phyloP scores from a whole-genome alignment of 2,329 filamentous ascomycete species.

The Bipolaris cookei region DNA sequence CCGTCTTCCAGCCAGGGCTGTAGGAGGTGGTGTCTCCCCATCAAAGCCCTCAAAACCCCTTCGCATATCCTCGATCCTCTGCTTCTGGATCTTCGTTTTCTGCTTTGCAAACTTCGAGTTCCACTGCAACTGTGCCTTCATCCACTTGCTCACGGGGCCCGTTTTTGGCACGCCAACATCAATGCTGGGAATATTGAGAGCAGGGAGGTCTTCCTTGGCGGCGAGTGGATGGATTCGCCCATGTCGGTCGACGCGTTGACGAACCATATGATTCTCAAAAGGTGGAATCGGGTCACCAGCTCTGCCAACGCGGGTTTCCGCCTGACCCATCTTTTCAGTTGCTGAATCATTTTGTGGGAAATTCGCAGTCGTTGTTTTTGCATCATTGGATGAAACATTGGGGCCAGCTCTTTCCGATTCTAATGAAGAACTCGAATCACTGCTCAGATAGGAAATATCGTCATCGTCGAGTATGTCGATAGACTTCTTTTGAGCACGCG shows the following conservation, averaged over 20 bases:
- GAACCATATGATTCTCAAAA: constrained; percentile 88
- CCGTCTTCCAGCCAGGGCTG: constrained; percentile 77
- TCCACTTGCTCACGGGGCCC: constrained; percentile 81
- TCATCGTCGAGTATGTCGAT: constrained; percentile 86
- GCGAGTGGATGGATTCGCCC: constrained; percentile 75
- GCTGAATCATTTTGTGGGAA: constrained; percentile 25
- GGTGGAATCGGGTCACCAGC: constrained; percentile 82
- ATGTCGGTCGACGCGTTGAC: constrained; percentile 81
- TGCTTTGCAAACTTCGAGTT: constrained; percentile 73
- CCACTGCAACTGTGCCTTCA: constrained; percentile 74
- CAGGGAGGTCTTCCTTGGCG: constrained; percentile 67
- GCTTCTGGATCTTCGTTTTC: constrained; percentile 74
- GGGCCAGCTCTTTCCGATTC: constrained; percentile 20
- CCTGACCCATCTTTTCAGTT: constrained; percentile 16
- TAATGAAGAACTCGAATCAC: constrained; percentile 50
- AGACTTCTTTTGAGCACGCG: constrained; percentile 76
- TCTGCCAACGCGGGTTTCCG: constrained; percentile 67
- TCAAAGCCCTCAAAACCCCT: constrained; percentile 72
- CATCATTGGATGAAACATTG: constrained; percentile 34
- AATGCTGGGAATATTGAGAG: constrained; percentile 67
- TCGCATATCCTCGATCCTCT: constrained; percentile 73
- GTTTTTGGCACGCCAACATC: constrained; percentile 81
- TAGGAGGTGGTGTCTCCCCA: constrained; percentile 81
- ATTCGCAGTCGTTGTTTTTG: constrained; percentile 22
- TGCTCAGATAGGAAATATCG: constrained; percentile 74